Percentiles rank a stretch among this genome's conserved stretches.
Conservation (phyloP, 345 rosid species). For the Pistacia vera region DNA sequence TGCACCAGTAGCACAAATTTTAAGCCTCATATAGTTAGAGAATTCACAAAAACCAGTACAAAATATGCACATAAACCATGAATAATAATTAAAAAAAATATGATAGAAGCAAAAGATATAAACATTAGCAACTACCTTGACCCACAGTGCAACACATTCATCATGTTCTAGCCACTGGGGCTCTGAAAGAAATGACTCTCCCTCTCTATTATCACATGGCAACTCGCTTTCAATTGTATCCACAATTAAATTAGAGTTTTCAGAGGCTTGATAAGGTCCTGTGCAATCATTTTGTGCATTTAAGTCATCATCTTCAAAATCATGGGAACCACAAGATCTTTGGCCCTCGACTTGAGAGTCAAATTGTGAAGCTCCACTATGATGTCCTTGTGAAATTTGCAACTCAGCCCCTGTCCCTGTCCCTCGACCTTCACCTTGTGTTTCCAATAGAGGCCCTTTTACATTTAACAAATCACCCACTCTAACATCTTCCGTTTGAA, state of each 20-base stretch:
- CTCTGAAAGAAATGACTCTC: conserved; percentile 57
- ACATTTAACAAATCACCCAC: conserved; percentile 36
- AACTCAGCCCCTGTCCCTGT: conserved; percentile 30
- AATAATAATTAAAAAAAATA: not conserved
- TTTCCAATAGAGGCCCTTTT: conserved; percentile 36
- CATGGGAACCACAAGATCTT: conserved; percentile 50
- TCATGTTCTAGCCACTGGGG: conserved; percentile 84
- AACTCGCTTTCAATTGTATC: conserved; percentile 54
- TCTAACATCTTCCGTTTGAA: conserved; percentile 36
- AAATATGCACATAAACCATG: not conserved
- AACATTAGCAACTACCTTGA: conserved; percentile 64
- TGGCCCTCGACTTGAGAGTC: conserved; percentile 48
- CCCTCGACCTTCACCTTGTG: conserved; percentile 36
- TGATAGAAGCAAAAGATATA: conserved; percentile 5
- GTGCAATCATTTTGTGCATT: conserved; percentile 38
- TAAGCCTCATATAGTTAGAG: not conserved
- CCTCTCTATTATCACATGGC: conserved; percentile 50
- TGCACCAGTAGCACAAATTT: not conserved
- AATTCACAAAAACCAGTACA: not conserved
- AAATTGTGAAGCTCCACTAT: conserved; percentile 44
- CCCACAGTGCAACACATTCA: conserved; percentile 93
- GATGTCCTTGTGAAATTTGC: conserved; percentile 38
- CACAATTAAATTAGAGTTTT: conserved; percentile 43
- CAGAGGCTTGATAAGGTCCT: conserved; percentile 42
- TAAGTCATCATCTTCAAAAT: conserved; percentile 50